Conservation (phyloP, 768 basidiomycete species). For the Hirschioporus abietinus region DNA sequence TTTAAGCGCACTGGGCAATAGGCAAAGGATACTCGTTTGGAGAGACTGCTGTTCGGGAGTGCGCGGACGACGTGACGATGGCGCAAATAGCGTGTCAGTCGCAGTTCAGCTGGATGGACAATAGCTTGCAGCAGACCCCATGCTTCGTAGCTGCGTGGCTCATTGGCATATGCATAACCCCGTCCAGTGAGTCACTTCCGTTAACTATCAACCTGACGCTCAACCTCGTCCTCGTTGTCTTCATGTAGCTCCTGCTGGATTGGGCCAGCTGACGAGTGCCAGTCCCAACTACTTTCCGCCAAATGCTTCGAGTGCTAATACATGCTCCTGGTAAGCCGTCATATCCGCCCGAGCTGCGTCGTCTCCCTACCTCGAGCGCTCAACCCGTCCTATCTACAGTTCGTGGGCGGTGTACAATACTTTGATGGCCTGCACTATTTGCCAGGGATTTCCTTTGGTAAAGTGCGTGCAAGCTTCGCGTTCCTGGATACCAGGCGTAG, state of each 20-base stretch:
- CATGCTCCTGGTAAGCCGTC: neutral
- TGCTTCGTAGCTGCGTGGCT: conserved; percentile 3
- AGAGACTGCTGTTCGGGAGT: neutral
- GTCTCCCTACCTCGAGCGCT: neutral
- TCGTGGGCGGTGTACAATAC: conserved; percentile 4
- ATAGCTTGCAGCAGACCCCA: neutral
- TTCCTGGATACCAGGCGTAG: too few relatives aligned
- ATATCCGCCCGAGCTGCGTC: neutral
- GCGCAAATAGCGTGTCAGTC: neutral
- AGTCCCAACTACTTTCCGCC: neutral
- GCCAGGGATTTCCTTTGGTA: neutral
- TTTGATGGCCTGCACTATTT: neutral
- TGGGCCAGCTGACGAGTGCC: neutral
- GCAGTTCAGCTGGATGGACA: conserved; percentile 3
- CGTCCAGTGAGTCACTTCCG: neutral
- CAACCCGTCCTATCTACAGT: neutral
- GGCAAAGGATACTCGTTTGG: neutral
- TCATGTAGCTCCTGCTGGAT: neutral
- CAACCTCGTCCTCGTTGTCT: neutral
- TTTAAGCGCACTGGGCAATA: too few relatives aligned
- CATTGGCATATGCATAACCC: neutral
- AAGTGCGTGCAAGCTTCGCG: neutral
- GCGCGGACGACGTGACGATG: neutral
- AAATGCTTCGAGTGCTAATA: neutral
- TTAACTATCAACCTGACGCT: neutral